phyloP scores from a whole-genome alignment of 805 yeast species.

The Candida patagonica region DNA sequence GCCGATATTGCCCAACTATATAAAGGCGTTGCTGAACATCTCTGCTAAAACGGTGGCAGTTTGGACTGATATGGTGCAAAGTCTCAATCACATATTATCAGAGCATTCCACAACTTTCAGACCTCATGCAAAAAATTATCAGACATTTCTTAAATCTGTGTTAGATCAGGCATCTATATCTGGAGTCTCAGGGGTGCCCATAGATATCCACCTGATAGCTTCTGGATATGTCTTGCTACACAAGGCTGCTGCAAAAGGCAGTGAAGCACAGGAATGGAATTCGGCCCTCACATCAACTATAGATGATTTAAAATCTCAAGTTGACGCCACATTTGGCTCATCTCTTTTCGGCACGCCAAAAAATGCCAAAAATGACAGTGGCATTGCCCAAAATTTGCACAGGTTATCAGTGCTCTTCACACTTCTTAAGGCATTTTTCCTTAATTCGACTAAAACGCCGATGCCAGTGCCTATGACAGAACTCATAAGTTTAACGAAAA shows the following conservation, averaged over 20 bases:
- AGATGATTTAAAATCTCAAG: conserved; percentile 8
- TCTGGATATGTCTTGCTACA: conserved; percentile 48
- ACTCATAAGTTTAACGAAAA: conserved; percentile 34
- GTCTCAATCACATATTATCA: conserved; percentile 36
- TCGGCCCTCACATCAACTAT: conserved; percentile 36
- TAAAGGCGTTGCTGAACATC: conserved; percentile 42
- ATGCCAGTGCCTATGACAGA: conserved; percentile 57
- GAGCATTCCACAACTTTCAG: conserved; percentile 72
- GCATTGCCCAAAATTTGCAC: conserved; percentile 1
- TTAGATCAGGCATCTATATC: conserved; percentile 27
- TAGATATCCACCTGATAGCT: conserved; percentile 33
- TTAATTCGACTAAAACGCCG: conserved; percentile 45
- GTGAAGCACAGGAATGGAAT: conserved; percentile 40
- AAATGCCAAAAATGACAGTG: too few species aligned
- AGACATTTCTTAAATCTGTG: conserved; percentile 34
- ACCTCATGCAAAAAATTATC: conserved; percentile 62
- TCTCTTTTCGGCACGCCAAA: not conserved
- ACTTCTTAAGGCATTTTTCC: conserved; percentile 37
- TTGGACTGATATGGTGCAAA: conserved; percentile 28
- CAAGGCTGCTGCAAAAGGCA: conserved; percentile 45
- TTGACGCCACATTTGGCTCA: conserved; percentile 1
- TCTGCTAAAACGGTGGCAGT: conserved; percentile 33
- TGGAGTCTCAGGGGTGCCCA: conserved; percentile 25
- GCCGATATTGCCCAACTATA: conserved; percentile 60
- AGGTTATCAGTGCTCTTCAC: conserved; percentile 8